phyloP scores from a whole-genome alignment of 75 land plant genomes.

The Cunninghamia lanceolata region DNA sequence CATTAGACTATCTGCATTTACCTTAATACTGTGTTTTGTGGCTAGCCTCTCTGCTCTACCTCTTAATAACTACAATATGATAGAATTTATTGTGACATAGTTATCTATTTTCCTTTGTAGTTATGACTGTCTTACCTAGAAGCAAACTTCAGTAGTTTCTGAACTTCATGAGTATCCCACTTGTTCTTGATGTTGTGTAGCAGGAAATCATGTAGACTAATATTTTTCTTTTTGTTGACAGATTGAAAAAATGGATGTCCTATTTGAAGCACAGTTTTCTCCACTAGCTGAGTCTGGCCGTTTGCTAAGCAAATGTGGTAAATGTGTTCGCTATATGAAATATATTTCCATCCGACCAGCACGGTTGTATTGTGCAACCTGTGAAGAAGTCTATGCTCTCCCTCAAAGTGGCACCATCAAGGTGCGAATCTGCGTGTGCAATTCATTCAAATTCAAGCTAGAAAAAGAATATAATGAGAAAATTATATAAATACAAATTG shows the following conservation, averaged over 20 bases:
- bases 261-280: conserved; percentile 98
- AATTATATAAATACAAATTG: neutral
- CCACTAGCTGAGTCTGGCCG: conserved; percentile 90
- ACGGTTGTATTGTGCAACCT: conserved; percentile 78
- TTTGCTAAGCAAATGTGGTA: conserved; percentile 93
- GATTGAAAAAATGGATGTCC: conserved; percentile 93
- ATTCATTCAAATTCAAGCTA: conserved; percentile 1
- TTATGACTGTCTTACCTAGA: neutral
- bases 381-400: conserved; percentile 94
- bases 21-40: neutral
- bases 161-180: neutral
- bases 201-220: neutral
- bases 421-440: conserved; percentile 36
- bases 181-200: neutral
- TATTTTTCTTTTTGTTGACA: conserved; percentile 18
- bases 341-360: conserved; percentile 81
- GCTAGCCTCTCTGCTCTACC: neutral
- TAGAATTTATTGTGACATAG: neutral
- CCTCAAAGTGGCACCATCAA: conserved; percentile 88
- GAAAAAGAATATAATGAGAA: neutral
- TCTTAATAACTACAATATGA: neutral
- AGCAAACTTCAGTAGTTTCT: neutral
- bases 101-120: neutral
- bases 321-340: conserved; percentile 93
- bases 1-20: neutral